phyloP scores from a whole-genome alignment of 805 yeast species.

The Metschnikowia orientalis region DNA sequence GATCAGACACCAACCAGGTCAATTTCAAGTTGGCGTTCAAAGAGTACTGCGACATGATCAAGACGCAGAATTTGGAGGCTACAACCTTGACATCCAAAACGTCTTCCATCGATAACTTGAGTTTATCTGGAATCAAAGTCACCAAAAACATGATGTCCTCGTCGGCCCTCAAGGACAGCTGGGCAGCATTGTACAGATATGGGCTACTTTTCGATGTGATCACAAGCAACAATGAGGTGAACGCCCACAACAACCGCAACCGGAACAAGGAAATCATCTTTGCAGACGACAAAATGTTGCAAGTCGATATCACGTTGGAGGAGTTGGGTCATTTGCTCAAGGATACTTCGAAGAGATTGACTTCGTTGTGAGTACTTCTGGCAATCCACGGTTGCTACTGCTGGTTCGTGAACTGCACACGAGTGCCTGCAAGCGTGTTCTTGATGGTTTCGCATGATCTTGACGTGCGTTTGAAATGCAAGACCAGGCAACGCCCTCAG shows the following conservation, averaged over 20 bases:
- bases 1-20: conserved; percentile 52
- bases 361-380: conserved; percentile 13
- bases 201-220: conserved; percentile 51
- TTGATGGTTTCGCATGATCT: too few relatives aligned
- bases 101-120: conserved; percentile 34
- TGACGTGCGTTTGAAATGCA: too few relatives aligned
- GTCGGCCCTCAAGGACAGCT: conserved; percentile 57
- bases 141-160: conserved; percentile 55
- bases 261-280: conserved; percentile 29
- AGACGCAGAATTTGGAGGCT: conserved; percentile 36
- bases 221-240: conserved; percentile 39
- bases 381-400: conserved; percentile 5
- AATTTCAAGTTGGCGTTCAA: conserved; percentile 74
- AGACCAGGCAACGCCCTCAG: too few relatives aligned
- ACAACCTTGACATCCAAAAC: conserved; percentile 24
- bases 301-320: conserved; percentile 47
- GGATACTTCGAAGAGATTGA: conserved; percentile 11
- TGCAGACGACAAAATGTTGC: conserved; percentile 47
- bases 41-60: conserved; percentile 63
- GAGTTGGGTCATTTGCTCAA: conserved; percentile 39
- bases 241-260: conserved; percentile 24
- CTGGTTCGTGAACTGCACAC: too few relatives aligned
- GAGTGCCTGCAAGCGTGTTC: too few relatives aligned
- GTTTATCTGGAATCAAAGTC: conserved; percentile 30
- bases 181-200: conserved; percentile 64